Base-by-base conservation (phyloP, 441 rosid genomes). In the Populus hybrid region DNA sequence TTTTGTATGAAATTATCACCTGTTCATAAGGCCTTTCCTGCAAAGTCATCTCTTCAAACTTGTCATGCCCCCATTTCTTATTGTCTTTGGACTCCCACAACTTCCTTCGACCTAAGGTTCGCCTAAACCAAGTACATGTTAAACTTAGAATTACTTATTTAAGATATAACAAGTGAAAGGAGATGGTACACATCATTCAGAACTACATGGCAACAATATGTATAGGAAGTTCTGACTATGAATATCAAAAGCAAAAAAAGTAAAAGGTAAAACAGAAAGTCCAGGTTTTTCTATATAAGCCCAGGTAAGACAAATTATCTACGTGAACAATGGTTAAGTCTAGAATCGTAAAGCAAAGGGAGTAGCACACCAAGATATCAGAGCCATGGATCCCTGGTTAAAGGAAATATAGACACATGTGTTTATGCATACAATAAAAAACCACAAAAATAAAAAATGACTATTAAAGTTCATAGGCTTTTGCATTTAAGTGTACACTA, bases 51-150 rank as follows among this genome's bases (percentile, higher is more conserved):
- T 94, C 97, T 79, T 91, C 98, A 81, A 86, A 96, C 84, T 94
- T 96, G 87, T 95, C 99, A 82, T 95, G 99, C 69, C 99, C 99
- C 99, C 98, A 95, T 82, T 91, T 95, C 82, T 90, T 87, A 68
- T 90, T 92, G 84, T 95, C 99, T 84, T 82, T 92, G 78, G 98
- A 91, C 74, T 92, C 97, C 99, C 98, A 95, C 82, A 92, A 86
- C 81, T 86, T 91, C 84, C 89, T 89, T 72, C 91, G 94, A 81
- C 90, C 97, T 77, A 84, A 89, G 38, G 88, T 90, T 83, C 89
- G 85, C 89, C 99, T 95, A 81, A 68, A 66, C 28, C 82, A 81
- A 24, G 72, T 18, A 69, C n/a, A 38, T 36, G 76, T 33, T 81
- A 66, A 64, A 45, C 69, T 53, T 69, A 36, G 72, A 16, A 24